Evolutionary conservation across 2,329 filamentous ascomycete species (phyloP).

Genomic region (Epichloe gansuensis): DNA sequence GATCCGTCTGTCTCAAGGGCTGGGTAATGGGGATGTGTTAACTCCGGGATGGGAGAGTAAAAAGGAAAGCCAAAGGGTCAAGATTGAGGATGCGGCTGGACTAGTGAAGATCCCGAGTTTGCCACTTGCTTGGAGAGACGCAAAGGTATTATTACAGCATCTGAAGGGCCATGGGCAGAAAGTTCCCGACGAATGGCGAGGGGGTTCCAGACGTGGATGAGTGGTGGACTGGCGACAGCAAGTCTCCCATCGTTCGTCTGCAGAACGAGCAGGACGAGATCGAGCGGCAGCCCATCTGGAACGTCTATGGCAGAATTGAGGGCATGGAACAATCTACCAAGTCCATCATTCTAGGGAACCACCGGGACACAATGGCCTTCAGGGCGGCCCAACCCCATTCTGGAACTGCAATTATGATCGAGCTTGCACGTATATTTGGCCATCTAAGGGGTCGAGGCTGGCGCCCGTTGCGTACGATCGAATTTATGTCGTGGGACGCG

Average conservation of each 20-base stretch:
- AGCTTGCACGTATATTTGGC: constrained; percentile 76
- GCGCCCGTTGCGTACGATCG: constrained; percentile 85
- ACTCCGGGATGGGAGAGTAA: constrained; percentile 77
- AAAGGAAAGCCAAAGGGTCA: constrained; percentile 51
- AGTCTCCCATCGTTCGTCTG: constrained; percentile 67
- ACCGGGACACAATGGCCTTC: constrained; percentile 86
- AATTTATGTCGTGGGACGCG: constrained; percentile 95
- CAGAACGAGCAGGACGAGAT: constrained; percentile 81
- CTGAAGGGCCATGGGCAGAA: constrained; percentile 63
- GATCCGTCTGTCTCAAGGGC: constrained; percentile 66
- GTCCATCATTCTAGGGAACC: constrained; percentile 81
- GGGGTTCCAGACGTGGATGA: constrained; percentile 62
- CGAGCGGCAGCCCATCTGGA: constrained; percentile 77
- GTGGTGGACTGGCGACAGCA: constrained; percentile 74
- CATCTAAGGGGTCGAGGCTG: constrained; percentile 67
- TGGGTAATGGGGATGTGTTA: constrained; percentile 80
- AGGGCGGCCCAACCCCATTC: constrained; percentile 78
- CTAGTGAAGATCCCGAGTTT: constrained; percentile 79
- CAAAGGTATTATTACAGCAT: constrained; percentile 62
- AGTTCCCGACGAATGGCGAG: constrained; percentile 60
- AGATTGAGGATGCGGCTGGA: constrained; percentile 56
- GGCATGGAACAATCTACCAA: constrained; percentile 78
- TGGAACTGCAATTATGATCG: constrained; percentile 83
- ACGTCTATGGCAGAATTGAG: constrained; percentile 71
- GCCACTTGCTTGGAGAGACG: constrained; percentile 82